Conservation (phyloP, 331 rosid genomes). For the Prunus yedoensis region DNA sequence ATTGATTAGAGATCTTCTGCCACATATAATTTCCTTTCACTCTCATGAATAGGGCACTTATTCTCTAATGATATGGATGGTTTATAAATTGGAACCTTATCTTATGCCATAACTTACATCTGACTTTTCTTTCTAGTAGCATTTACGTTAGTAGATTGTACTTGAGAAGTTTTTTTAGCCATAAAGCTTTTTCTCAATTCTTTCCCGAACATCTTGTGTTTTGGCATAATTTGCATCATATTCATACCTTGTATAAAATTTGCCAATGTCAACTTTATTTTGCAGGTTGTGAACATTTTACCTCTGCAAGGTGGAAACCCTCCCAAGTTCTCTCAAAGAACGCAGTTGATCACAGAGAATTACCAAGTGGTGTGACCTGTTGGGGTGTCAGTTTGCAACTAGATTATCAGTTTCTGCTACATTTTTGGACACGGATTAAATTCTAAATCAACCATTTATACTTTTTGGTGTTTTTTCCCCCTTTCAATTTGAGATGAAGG, state of each 20-base stretch:
- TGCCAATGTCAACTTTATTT: neutral
- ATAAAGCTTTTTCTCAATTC: no score
- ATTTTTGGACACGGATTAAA: conserved; percentile 1
- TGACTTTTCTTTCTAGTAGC: neutral
- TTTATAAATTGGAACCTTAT: neutral
- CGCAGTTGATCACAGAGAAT: conserved; percentile 79
- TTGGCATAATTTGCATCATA: neutral
- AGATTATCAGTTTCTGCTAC: neutral
- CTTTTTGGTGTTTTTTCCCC: neutral
- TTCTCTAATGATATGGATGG: no score
- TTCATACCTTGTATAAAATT: neutral
- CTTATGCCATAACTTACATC: neutral
- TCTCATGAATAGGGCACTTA: neutral
- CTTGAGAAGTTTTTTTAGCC: no score
- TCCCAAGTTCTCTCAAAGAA: conserved; percentile 84
- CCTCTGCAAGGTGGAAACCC: conserved; percentile 76
- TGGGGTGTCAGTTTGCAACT: neutral
- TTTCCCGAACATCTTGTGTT: neutral
- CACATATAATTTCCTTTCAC: neutral
- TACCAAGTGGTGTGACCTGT: conserved; percentile 66
- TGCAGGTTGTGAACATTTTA: conserved; percentile 69
- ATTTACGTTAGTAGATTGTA: neutral
- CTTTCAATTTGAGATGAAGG: neutral
- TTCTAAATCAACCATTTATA: neutral
- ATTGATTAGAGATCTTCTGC: no score